A percentile compares a stretch with the other conserved stretches of the same genome.
These are phyloP conservation scores for Aureobasidium sp. DNA, from an alignment of 2,329 filamentous ascomycete species.

Conservation along the genomic window DNA sequence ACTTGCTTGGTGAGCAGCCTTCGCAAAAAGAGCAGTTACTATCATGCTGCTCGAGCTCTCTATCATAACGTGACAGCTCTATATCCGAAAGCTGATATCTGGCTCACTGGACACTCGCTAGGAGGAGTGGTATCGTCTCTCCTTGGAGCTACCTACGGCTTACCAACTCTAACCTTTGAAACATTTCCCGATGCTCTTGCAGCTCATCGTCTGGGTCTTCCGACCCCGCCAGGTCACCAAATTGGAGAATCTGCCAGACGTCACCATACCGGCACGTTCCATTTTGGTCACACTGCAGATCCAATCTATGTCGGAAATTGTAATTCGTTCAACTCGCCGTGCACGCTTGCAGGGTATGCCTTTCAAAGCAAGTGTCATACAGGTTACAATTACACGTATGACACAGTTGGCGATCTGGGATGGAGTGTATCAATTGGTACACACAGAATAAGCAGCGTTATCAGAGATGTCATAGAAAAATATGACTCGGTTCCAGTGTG, in stretches of 20 bases:
- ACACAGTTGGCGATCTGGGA: conserved; percentile 79
- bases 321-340: conserved; percentile 78
- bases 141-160: conserved; percentile 76
- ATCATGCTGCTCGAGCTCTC: conserved; percentile 76
- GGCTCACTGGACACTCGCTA: conserved; percentile 82
- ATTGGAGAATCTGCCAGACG: conserved; percentile 58
- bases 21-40: conserved; percentile 76
- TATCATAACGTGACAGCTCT: conserved; percentile 82
- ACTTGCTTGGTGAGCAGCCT: conserved; percentile 73
- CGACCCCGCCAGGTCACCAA: conserved; percentile 67
- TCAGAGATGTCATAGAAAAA: conserved; percentile 71
- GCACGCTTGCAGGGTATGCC: conserved; percentile 83
- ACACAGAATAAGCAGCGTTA: conserved; percentile 79
- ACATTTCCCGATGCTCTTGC: conserved; percentile 82
- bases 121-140: conserved; percentile 78
- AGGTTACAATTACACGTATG: conserved; percentile 77
- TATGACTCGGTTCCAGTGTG: conserved; percentile 75
- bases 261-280: conserved; percentile 66
- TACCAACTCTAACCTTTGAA: conserved; percentile 81
- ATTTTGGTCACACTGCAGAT: conserved; percentile 90
- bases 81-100: conserved; percentile 73
- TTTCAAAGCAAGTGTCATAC: conserved; percentile 83
- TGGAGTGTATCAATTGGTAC: conserved; percentile 85
- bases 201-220: conserved; percentile 71
- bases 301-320: conserved; percentile 86